A percentile compares a stretch with the other conserved stretches of the same genome.
These are phyloP conservation scores for Adansonia digitata DNA, from an alignment of 345 rosid genomes.

Conservation along the genomic window DNA sequence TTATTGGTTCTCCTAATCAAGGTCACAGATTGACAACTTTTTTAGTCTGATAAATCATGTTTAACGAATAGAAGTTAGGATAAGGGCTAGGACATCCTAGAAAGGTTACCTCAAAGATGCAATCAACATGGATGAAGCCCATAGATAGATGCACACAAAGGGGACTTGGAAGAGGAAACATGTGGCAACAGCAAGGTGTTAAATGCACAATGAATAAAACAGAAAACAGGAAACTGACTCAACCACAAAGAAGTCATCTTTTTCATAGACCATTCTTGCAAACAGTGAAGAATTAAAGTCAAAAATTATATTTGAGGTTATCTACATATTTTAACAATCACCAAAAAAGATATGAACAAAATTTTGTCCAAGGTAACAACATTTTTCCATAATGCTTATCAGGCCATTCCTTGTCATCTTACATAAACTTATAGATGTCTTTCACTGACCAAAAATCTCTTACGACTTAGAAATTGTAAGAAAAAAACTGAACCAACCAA, in stretches of 20 bases:
- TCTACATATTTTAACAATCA: not conserved
- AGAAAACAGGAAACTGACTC: not conserved
- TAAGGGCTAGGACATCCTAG: not conserved
- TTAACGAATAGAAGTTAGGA: not conserved
- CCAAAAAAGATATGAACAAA: not conserved
- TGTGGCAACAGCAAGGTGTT: not conserved
- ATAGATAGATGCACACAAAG: not conserved
- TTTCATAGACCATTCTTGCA: not conserved
- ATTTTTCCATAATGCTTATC: not conserved
- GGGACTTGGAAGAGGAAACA: not conserved
- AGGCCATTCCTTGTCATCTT: not conserved
- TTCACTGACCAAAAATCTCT: not conserved
- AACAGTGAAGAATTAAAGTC: not conserved
- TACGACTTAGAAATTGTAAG: not conserved
- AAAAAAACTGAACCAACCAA: not conserved
- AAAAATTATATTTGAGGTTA: not conserved
- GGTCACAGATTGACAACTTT: not conserved
- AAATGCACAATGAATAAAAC: not conserved
- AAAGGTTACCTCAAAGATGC: not conserved
- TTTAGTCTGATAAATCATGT: not conserved
- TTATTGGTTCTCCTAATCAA: not conserved
- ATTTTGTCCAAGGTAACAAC: not conserved
- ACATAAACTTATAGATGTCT: not conserved
- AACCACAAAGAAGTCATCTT: not conserved
- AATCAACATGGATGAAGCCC: not conserved